A percentile compares a stretch with the other conserved stretches of the same genome.
phyloP scores from a whole-genome alignment of 225 moss, liverwort and hornwort species.

The Climacium dendroides region DNA sequence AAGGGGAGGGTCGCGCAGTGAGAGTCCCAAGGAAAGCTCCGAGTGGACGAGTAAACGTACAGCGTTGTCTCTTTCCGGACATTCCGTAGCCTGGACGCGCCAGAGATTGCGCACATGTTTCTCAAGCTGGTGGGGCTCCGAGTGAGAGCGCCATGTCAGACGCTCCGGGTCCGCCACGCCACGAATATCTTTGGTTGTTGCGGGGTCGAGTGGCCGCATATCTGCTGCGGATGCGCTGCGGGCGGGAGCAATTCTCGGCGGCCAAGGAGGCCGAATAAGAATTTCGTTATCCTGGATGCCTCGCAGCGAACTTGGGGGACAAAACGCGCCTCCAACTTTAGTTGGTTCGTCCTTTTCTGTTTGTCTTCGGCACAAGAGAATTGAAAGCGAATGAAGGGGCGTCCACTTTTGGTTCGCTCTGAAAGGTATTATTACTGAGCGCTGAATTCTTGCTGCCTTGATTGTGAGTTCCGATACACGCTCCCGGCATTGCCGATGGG shows the following conservation, averaged over 20 bases:
- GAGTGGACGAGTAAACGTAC: neutral
- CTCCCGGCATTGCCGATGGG: neutral
- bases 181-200: too few relatives aligned
- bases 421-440: neutral
- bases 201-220: neutral
- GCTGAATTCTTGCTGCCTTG: neutral
- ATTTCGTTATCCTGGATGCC: neutral
- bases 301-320: neutral
- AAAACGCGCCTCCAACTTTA: neutral
- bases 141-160: neutral
- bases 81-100: neutral
- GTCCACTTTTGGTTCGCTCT: neutral
- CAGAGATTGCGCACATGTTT: neutral
- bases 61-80: neutral
- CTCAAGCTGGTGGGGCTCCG: neutral
- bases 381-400: neutral
- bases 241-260: too few relatives aligned
- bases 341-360: too few relatives aligned
- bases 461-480: too few relatives aligned
- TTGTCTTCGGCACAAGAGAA: neutral
- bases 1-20: neutral
- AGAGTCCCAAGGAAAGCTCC: neutral
- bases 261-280: too few relatives aligned
- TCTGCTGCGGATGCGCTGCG: too few relatives aligned
- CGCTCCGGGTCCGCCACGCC: neutral